A percentile compares a stretch with the other conserved stretches of the same genome.
Conservation (phyloP, 176 grass and related monocot genomes). For the Oryza meyeriana region DNA sequence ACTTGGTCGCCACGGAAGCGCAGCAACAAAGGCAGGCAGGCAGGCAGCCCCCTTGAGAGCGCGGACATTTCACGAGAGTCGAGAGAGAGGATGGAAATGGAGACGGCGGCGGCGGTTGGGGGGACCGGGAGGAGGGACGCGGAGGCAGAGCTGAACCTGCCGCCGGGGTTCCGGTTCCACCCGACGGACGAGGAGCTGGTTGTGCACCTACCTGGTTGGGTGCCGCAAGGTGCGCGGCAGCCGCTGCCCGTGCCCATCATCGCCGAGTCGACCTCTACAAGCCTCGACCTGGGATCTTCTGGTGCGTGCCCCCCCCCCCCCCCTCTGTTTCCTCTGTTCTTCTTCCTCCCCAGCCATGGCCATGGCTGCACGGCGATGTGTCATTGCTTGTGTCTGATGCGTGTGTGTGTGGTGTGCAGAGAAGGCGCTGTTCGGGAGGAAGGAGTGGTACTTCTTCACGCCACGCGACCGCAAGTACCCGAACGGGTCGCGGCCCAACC, state of each 20-base stretch:
- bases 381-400: too few species aligned
- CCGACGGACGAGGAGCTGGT: slow-evolving; percentile 96
- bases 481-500: slow-evolving; percentile 67
- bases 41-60: slow-evolving; percentile 28
- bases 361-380: neutral
- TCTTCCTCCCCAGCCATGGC: too few species aligned
- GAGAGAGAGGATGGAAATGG: neutral
- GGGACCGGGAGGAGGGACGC: slow-evolving; percentile 52
- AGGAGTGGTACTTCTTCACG: slow-evolving; percentile 86
- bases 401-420: slow-evolving; percentile 24
- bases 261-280: slow-evolving; percentile 95
- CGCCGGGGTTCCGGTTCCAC: slow-evolving; percentile 93
- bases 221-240: slow-evolving; percentile 59
- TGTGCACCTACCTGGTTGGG: slow-evolving; percentile 63
- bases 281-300: slow-evolving; percentile 74
- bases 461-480: slow-evolving; percentile 82
- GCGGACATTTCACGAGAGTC: neutral
- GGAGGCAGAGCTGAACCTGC: slow-evolving; percentile 79
- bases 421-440: slow-evolving; percentile 69
- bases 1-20: slow-evolving; percentile 30
- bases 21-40: neutral
- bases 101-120: neutral
- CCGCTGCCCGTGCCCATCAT: slow-evolving; percentile 70
- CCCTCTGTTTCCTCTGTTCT: neutral
- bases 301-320: neutral